Base-by-base conservation (phyloP, 768 basidiomycete genomes). In the Psilocybe cubensis region DNA sequence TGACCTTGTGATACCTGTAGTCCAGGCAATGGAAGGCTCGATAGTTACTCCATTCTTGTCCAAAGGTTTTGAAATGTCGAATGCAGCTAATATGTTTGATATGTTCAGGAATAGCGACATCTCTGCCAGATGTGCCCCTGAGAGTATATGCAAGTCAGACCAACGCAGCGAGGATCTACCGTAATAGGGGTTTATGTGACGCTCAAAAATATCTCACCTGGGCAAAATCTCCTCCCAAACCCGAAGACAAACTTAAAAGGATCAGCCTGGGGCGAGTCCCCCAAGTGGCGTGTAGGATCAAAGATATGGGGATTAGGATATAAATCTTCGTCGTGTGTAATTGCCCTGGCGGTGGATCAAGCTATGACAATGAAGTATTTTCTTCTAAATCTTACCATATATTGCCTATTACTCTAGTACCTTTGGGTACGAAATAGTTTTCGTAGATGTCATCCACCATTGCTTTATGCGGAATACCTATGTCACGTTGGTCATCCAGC, bases 251-350 rank as follows among this genome's bases (percentile, higher is more conserved):
- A 68, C 51, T 69, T 68, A 35, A 61, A 60, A 7, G 72, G 72
- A 56, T 76, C 68, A 17, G 64, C 62, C 46, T 74, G 70, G 24
- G 68, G 69, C 9, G 58, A 66, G 11, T 67, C 57, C 23, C 68
- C 68, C 8, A 75, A 53, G 59, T 69, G 63, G 11, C 78, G 72
- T 2, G 63, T 63, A 3, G 75, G 69, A 33, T 74, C 60, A 56
- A 79, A 79, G 1, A 52, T 61, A 17, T 68, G 58, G 2, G 77
- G 75, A 49, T 76, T 66, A 2, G 72, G 72, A 47, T 74, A 79
- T 10, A 71, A 61, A 9, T 70, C 69, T 27, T 72, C 68, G 55
- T 78, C 75, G 35, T 74, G 74, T n/a, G 69, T 63, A 23, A 78
- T 73, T 7, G 67, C 68, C 69, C 71, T 72, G 25, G 4, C 11